These are phyloP conservation scores for Solanum stenotomum DNA, from an alignment of 257 asterid genomes.

Conservation along the genomic window DNA sequence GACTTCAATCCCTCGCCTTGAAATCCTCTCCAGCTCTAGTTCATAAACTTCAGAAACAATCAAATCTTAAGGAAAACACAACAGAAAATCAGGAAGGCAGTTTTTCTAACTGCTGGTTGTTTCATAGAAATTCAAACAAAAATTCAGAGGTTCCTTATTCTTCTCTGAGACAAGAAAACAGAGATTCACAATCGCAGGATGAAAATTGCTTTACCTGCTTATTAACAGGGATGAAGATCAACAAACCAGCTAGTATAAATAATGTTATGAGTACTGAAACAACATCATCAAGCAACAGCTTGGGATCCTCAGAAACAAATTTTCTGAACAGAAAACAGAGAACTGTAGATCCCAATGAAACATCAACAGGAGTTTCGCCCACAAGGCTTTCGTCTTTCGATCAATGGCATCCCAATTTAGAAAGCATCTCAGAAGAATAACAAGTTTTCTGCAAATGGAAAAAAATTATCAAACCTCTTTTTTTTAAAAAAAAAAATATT, in stretches of 20 bases:
- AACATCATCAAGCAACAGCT: not conserved
- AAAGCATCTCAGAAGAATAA: conserved; percentile 16
- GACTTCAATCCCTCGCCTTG: conserved; percentile 24
- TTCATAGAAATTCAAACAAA: not conserved
- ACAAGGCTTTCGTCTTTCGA: conserved; percentile 9
- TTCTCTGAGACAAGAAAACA: not conserved
- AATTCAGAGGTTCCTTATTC: not conserved
- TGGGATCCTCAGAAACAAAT: conserved; percentile 1
- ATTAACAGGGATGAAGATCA: conserved; percentile 5
- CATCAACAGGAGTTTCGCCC: not conserved
- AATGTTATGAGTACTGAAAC: not conserved
- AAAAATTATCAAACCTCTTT: not conserved
- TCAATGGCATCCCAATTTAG: conserved; percentile 20
- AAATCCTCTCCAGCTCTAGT: conserved; percentile 5
- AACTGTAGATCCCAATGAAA: not conserved
- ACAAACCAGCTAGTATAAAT: not conserved
- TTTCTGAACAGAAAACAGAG: not conserved
- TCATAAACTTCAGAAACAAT: not conserved
- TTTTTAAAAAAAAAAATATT: not conserved
- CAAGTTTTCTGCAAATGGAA: not conserved
- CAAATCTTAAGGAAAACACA: not conserved
- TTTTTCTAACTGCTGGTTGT: conserved; percentile 22
- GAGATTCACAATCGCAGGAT: not conserved
- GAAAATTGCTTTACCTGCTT: conserved; percentile 8
- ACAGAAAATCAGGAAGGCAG: not conserved